Conservation (phyloP, 805 yeast species). For the Torulaspora quercuum region DNA sequence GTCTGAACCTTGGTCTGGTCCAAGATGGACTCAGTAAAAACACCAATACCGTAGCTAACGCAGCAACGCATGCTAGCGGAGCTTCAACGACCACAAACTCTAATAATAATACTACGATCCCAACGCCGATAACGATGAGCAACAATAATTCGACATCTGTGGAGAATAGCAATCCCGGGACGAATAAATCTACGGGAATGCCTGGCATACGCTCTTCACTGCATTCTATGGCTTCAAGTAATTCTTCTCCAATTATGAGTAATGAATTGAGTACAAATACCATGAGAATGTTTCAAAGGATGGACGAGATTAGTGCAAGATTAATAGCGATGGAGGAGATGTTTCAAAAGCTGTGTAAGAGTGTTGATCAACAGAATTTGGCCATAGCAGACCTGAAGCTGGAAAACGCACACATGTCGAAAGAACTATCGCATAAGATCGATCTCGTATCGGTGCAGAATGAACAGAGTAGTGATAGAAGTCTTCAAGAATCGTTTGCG, state of each 20-base stretch:
- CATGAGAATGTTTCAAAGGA: conserved; percentile 32
- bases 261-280: conserved; percentile 16
- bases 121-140: conserved; percentile 15
- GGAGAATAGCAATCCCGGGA: conserved; percentile 14
- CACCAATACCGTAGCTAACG: conserved; percentile 1
- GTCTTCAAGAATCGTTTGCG: conserved; percentile 24
- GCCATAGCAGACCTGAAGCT: conserved; percentile 16
- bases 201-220: conserved; percentile 11
- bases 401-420: conserved; percentile 10
- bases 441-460: conserved; percentile 8
- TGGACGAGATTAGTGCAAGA: conserved; percentile 35
- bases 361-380: conserved; percentile 25
- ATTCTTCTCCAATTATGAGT: conserved; percentile 13
- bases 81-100: conserved; percentile 9
- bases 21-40: conserved; percentile 10
- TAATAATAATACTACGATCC: conserved; percentile 11
- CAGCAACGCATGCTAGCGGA: background rate
- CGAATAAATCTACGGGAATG: conserved; percentile 12
- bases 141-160: conserved; percentile 9
- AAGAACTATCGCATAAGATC: conserved; percentile 7
- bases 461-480: conserved; percentile 7
- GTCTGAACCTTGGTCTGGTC: conserved; percentile 12
- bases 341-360: conserved; percentile 26
- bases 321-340: conserved; percentile 34
- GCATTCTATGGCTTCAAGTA: conserved; percentile 11